A percentile compares a stretch with the other conserved stretches of the same genome.
Evolutionary conservation across 768 basidiomycete genomes (phyloP).

Genomic region (Tubosaeta brunneosetosa): DNA sequence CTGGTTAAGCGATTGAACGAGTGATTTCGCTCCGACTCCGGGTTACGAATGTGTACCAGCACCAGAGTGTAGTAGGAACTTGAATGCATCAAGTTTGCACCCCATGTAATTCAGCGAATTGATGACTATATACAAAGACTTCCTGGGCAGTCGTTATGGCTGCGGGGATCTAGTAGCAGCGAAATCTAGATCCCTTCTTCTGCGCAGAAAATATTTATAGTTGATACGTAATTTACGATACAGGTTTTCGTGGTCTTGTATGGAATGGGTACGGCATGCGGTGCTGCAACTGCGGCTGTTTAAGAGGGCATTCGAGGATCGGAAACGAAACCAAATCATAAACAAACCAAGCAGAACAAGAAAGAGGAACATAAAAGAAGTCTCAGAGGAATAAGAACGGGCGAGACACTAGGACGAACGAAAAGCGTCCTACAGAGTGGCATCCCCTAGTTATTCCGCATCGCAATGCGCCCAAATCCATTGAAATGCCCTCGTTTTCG

Average conservation of each 20-base stretch:
- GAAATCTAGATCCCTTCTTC: too few relatives aligned
- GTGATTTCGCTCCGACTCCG: too few relatives aligned
- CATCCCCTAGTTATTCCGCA: conserved; percentile 9
- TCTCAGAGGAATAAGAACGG: conserved; percentile 7
- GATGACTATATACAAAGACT: too few relatives aligned
- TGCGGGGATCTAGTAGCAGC: too few relatives aligned
- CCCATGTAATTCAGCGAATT: too few relatives aligned
- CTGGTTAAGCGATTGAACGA: too few relatives aligned
- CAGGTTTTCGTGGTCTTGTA: conserved; percentile 17
- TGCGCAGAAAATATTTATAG: conserved; percentile 23
- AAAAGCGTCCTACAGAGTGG: background rate
- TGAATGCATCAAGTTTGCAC: too few relatives aligned
- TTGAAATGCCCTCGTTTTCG: conserved; percentile 17
- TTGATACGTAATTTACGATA: conserved; percentile 33
- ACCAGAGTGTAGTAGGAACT: too few relatives aligned
- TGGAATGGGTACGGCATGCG: background rate
- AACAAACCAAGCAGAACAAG: conserved; percentile 18
- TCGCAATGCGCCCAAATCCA: conserved; percentile 15
- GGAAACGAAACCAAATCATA: conserved; percentile 10
- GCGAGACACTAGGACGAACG: background rate
- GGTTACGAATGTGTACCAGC: too few relatives aligned
- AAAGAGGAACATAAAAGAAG: background rate
- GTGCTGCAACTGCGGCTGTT: background rate
- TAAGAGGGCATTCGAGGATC: conserved; percentile 1
- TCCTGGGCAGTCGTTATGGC: too few relatives aligned